Evolutionary conservation across 306 rosid genomes (phyloP).

Genomic region (Glycine soja): DNA sequence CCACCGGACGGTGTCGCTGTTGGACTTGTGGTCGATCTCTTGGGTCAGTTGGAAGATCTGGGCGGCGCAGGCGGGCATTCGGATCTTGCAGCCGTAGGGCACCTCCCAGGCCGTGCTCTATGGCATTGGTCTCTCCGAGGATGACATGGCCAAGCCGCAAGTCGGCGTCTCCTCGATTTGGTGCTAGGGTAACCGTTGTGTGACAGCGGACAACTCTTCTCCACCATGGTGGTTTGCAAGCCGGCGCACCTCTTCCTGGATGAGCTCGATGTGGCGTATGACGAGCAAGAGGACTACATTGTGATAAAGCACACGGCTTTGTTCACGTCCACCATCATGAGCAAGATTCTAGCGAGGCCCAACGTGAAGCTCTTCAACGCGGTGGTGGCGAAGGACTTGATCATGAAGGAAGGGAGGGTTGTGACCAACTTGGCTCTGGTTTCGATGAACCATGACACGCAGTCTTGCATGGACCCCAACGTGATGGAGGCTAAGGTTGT

Average conservation of each 20-base stretch:
- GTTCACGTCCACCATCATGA: constrained; percentile 97
- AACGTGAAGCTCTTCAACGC: constrained; percentile 95
- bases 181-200: no score
- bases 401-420: constrained; percentile 77
- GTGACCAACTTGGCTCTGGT: constrained; percentile 94
- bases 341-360: constrained; percentile 77
- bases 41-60: no score
- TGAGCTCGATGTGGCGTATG: constrained; percentile 74
- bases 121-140: no score
- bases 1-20: no score
- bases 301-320: constrained; percentile 93
- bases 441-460: constrained; percentile 93
- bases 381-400: constrained; percentile 88
- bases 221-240: constrained; percentile 95
- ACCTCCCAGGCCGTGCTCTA: no score
- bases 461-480: constrained; percentile 95
- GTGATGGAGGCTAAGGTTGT: constrained; percentile 98
- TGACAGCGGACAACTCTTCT: constrained; percentile 96
- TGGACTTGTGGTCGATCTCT: no score
- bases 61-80: no score
- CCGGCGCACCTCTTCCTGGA: constrained; percentile 86
- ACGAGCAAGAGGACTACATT: constrained; percentile 84
- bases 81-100: no score
- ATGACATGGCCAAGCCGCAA: no score
- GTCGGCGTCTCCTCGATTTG: no score